Percentiles rank a stretch among this genome's conserved stretches.
These are phyloP conservation scores for Xanthoconium separans DNA, from an alignment of 1,284 basidiomycete genomes.

Conservation along the genomic window DNA sequence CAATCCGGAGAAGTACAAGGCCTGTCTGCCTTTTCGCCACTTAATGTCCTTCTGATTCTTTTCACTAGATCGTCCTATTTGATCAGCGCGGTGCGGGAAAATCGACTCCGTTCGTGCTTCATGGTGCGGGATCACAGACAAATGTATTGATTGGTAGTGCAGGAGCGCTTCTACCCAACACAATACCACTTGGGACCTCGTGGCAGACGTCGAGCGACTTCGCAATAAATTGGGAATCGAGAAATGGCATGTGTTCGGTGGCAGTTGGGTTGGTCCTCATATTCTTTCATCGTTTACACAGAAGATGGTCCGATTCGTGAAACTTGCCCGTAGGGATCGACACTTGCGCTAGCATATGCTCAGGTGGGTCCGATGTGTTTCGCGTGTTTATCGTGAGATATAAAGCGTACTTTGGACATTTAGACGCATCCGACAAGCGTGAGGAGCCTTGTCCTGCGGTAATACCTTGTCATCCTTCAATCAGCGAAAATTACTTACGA, in stretches of 20 bases:
- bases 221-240: conserved; percentile 71
- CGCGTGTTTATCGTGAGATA: background rate
- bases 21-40: conserved; percentile 27
- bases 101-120: conserved; percentile 65
- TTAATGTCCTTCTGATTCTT: conserved; percentile 5
- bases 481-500: background rate
- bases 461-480: background rate
- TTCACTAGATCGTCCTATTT: conserved; percentile 65
- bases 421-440: conserved; percentile 82
- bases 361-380: conserved; percentile 47
- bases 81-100: conserved; percentile 90
- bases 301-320: background rate
- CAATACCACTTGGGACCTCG: conserved; percentile 95
- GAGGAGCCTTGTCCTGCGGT: conserved; percentile 82
- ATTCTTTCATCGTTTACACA: background rate
- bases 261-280: conserved; percentile 68
- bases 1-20: conserved; percentile 83
- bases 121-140: background rate
- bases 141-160: conserved; percentile 17
- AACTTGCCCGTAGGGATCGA: conserved; percentile 68
- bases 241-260: conserved; percentile 93
- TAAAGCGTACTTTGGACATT: conserved; percentile 1
- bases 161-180: conserved; percentile 77
- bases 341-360: conserved; percentile 85
- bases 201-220: conserved; percentile 85